Base-by-base conservation (phyloP, 164 flowering plant species). In the Kingdonia uniflora region DNA sequence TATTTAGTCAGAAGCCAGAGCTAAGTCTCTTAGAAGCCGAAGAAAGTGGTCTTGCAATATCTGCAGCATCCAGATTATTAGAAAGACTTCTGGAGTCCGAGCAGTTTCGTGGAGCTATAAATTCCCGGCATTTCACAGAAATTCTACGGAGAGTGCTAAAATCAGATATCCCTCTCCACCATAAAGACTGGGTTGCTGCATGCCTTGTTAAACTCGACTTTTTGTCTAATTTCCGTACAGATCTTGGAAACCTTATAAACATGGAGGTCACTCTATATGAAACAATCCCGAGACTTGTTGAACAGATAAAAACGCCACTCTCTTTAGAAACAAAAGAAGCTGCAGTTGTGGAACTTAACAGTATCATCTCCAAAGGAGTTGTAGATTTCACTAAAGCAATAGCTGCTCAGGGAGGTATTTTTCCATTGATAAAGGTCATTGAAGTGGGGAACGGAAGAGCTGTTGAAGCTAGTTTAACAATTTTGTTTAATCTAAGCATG, bases 171-270 rank as follows among this genome's bases (percentile, higher is more conserved):
- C 89, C 94, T 35, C 73, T 85, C 17, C 71, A 69, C 19, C 29
- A 65, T 65, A 87, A 87, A 60, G 81, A 82, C 5, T 85, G 83
- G 88, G 80, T 82, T 12, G 91, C 85, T 24, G 87, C 94, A 47
- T 75, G 76, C n/a, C n/a, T n/a, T n/a, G n/a, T n/a, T n/a, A n/a
- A n/a, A n/a, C n/a, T n/a, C n/a, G n/a, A n/a, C n/a, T 71, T 75
- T 13, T 45, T 66, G 12, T 67, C 74, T 16, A 60, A 68, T 50
- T 70, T 73, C 25, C 52, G 22, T 38, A 15, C 43, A n/a, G 65
- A 56, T 26, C 56, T 59, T 5, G 75, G 76, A 61, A 68, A 68
- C 65, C 79, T 80, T 6, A 76, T 87, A 48, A 70, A 68, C 66
- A 54, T 53, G 62, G 96, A 85, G 55, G 84, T 87, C 12, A 71